Evolutionary conservation across 768 basidiomycete species (phyloP).

Genomic region (Holtermanniella nyarrowii): DNA sequence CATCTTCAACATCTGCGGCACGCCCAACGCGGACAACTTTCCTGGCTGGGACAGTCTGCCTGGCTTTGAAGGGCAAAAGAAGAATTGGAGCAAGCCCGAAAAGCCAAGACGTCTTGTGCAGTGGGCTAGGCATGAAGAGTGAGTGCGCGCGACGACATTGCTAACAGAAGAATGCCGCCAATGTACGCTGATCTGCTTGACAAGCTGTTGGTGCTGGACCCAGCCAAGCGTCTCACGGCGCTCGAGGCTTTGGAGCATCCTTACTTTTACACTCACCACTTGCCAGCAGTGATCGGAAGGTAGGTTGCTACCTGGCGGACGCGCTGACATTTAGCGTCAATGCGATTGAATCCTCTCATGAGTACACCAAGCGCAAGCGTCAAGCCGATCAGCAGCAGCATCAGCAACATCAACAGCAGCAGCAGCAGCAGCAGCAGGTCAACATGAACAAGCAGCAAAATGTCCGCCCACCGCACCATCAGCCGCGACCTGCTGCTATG

Average conservation of each 20-base stretch:
- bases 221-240: slow-evolving; percentile 72
- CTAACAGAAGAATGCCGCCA: slow-evolving; percentile 49
- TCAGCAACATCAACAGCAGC: too few relatives aligned
- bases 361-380: not conserved
- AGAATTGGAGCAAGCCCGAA: slow-evolving; percentile 18
- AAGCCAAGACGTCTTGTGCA: slow-evolving; percentile 14
- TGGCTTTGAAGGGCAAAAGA: slow-evolving; percentile 32
- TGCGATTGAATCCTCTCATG: not conserved
- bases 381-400: not conserved
- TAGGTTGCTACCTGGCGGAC: slow-evolving; percentile 13
- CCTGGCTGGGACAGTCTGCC: slow-evolving; percentile 42
- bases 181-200: slow-evolving; percentile 76
- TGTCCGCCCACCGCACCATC: too few relatives aligned
- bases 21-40: slow-evolving; percentile 48
- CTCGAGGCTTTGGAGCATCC: slow-evolving; percentile 77
- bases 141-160: slow-evolving; percentile 4
- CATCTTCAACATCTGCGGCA: slow-evolving; percentile 83
- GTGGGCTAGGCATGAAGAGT: slow-evolving; percentile 16
- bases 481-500: too few relatives aligned
- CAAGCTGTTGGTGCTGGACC: slow-evolving; percentile 70
- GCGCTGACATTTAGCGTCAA: not conserved
- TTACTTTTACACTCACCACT: slow-evolving; percentile 86
- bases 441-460: too few relatives aligned
- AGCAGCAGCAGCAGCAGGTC: too few relatives aligned
- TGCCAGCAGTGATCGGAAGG: slow-evolving; percentile 47